phyloP scores from a whole-genome alignment of 2,329 filamentous ascomycete genomes.

The Aureobasidium leucospermi region DNA sequence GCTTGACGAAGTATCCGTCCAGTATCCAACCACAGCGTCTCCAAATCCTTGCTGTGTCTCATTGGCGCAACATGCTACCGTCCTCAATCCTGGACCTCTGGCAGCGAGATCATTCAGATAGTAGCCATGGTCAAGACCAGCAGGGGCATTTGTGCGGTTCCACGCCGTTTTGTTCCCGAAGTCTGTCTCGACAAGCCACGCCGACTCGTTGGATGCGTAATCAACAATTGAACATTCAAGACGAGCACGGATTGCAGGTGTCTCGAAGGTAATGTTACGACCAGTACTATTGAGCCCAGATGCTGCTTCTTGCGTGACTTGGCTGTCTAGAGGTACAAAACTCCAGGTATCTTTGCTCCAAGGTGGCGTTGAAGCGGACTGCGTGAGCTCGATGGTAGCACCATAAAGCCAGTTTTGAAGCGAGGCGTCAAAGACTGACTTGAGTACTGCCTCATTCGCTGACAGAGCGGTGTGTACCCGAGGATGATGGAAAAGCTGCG shows the following conservation, averaged over 20 bases:
- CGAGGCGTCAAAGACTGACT: neutral
- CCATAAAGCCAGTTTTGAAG: neutral
- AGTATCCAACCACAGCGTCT: neutral
- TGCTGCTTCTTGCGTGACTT: neutral
- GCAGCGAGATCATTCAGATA: neutral
- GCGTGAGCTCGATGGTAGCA: neutral
- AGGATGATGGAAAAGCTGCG: neutral
- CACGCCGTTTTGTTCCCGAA: neutral
- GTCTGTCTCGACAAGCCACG: neutral
- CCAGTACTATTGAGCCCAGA: neutral
- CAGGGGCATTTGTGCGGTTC: neutral
- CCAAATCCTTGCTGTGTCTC: neutral
- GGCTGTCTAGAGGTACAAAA: neutral
- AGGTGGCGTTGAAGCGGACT: neutral
- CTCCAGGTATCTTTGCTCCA: constrained; percentile 8
- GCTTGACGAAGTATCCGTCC: neutral
- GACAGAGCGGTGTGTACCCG: neutral
- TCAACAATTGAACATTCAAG: neutral
- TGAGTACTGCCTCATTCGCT: neutral
- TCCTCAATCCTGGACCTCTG: neutral
- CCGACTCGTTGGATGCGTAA: neutral
- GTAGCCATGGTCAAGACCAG: neutral
- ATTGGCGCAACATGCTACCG: neutral
- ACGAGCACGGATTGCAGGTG: neutral
- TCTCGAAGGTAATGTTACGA: neutral